Base-by-base conservation (phyloP, 495 filamentous ascomycete species). In the Chaetomidium leptoderma region DNA sequence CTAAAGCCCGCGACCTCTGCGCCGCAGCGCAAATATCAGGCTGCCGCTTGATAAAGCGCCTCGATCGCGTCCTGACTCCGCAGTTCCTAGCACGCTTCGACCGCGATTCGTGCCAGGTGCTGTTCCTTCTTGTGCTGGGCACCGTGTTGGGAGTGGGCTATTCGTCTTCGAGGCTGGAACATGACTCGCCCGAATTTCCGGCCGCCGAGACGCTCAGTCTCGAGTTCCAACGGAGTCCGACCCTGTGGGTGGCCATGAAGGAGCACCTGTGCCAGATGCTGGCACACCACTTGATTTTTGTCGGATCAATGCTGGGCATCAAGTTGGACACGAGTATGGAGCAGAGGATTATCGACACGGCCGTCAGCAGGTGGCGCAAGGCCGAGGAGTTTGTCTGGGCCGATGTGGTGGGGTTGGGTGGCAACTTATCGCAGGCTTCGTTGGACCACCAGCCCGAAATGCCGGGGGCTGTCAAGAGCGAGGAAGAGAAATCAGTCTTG, bases 191-290 rank as follows among this genome's bases (percentile, higher is more conserved):
- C 2, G 2, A 46, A 21, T 50, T 57, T n/a, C 48, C 60, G 0
- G 44, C 45, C 13, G 27, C 36, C 21, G 57, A 44, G 17, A 35
- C 56, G 54, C 44, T 50, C 4, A 37, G 26, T 32, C 24, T 40
- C 14, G 58, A 64, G 19, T 62, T 67, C 21, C 66, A 62, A 29
- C 55, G 63, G 21, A 72, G 65, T 48, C 69, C 69, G 33, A 72
- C 69, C 9, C 57, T 68, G 17, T 70, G 67, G 67, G 32, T 72
- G 26, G 58, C 65, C 32, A 74, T 66, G 58, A 66, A 68, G 56
- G 67, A 67, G 43, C 66, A 68, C 39, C 55, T 74, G 33, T 65
- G 67, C 39, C 70, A 71, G 56, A 74, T 68, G 58, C 60, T 74
- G 26, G 70, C 65, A 2, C 70, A 72, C 32, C 64, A 74, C 47